Evolutionary conservation across 345 rosid species (phyloP), one percentile per base, ranked within the genome.

Genomic region (Eucalyptus brandiana): DNA sequence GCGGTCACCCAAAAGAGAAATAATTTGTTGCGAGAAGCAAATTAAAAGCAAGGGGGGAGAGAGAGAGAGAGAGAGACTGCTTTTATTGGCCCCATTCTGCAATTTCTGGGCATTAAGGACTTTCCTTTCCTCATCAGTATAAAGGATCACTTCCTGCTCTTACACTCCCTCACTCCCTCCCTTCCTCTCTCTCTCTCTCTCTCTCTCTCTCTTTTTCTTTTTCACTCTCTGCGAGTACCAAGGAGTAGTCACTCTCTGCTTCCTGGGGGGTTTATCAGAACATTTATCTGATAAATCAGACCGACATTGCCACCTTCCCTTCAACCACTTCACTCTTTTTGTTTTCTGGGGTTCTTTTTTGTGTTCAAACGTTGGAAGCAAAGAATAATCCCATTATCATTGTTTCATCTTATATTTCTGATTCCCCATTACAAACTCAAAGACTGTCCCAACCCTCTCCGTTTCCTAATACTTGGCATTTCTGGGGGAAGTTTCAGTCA

Each of bases 61-160:
- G 80, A 72, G 80, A 34, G 83, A 72, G 81, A 37, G 83, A 37
- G 47, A 37, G 47, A 76, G 13, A 19, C 4, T 37, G 47, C 28
- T 21, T 76, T 76, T 76, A 76, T 37, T 76, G 83, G 83, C 28
- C 83, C 45, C 47, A 40, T 76, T 76, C 7, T 11, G 47, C 30
- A 21, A 76, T 76, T 76, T 21, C 83, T 76, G 83, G 47, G 83
- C 83, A 40, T 40, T 21, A 37, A 40, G 62, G 47, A 37, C 91
- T 94, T 53, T 6, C 51, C 93, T 89, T 90, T 88, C 89, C 90
- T 91, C 86, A 93, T 92, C 96, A 89, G 89, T 96, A 95, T 95
- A 96, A 92, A 94, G 89, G 47, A 28, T 72, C 58, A 15, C 88
- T 42, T 40, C 93, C 45, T 88, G 11, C 80, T 89, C 93, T 89